Evolutionary conservation across 1,284 basidiomycete species (phyloP), one percentile per base, ranked within the genome.

Genomic region (Tilletia walkeri): DNA sequence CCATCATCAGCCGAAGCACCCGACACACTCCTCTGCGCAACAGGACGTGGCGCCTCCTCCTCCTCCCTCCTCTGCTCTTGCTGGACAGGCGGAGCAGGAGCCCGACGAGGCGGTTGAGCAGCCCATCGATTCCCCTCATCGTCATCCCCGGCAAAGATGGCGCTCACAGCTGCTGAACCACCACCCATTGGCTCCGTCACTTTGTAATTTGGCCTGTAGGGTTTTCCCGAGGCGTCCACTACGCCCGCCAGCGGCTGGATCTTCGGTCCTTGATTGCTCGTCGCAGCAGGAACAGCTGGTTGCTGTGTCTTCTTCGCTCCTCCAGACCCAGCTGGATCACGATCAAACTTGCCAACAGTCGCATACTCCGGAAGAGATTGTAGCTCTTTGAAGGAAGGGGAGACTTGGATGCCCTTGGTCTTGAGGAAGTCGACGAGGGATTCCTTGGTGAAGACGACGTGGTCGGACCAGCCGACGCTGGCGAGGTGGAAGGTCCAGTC

Each of bases 381-480:
- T 12, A 81, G 72, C 73, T 81, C 78, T 54, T 74, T 77, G 45
- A 72, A 79, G 68, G 78, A 78, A 54, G 79, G 74, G 7, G 74
- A 75, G 45, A 81, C 79, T 20, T 77, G 73, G 30, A 81, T 70
- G 24, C 73, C 72, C 65, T 80, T 74, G 68, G 77, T 75, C 74
- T 80, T 80, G 75, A 80, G 75, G 54, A 79, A 81, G 65, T 53
- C 16, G 67, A 81, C 67, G 63, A 81, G 74, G 67, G 70, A 70
- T 18, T 70, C 73, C 69, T 80, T 80, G 49, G 79, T 78, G 65
- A 81, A 81, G 68, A 80, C 76, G 56, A 81, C 78, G 72, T 71
- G 71, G 56, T 77, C 76, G 47, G 67, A 70, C 45, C 72, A 72
- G 0, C 75, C 73, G 49, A 80, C 50, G 50, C 66, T 69, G 34